Conservation (phyloP, 2,329 filamentous ascomycete species). For the Scedosporium dehoogii region DNA sequence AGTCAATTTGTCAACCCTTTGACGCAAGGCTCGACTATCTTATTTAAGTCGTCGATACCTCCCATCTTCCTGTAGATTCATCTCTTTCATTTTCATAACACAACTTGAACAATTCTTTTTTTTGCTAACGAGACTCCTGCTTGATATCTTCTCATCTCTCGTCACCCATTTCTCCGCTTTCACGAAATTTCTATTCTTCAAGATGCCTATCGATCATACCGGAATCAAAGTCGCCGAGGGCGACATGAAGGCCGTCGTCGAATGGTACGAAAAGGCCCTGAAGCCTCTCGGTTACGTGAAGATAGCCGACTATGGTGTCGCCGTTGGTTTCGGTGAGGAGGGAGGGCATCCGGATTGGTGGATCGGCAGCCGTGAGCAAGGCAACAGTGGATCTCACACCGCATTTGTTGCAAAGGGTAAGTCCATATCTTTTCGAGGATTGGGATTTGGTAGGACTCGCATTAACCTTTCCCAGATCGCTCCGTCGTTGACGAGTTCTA, state of each 20-base stretch:
- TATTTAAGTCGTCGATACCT: too few relatives aligned
- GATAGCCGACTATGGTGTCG: conserved; percentile 16
- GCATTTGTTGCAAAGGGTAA: background rate
- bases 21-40: too few relatives aligned
- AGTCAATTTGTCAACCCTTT: too few relatives aligned
- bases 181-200: background rate
- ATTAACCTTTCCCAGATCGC: conserved; percentile 19
- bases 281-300: conserved; percentile 25
- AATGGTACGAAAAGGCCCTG: conserved; percentile 24
- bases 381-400: background rate
- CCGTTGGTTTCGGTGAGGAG: conserved; percentile 10
- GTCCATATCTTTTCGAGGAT: background rate
- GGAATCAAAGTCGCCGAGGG: conserved; percentile 19
- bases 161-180: background rate
- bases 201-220: conserved; percentile 26
- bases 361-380: background rate
- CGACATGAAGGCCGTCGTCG: conserved; percentile 18
- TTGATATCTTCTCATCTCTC: background rate
- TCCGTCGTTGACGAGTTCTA: conserved; percentile 34
- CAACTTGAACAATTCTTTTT: too few relatives aligned
- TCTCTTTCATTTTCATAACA: too few relatives aligned
- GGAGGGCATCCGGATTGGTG: background rate
- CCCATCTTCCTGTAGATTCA: too few relatives aligned
- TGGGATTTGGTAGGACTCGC: background rate
- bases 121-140: too few relatives aligned